Evolutionary conservation across 257 asterid genomes (phyloP).

Genomic region (Anisodus tanguticus): DNA sequence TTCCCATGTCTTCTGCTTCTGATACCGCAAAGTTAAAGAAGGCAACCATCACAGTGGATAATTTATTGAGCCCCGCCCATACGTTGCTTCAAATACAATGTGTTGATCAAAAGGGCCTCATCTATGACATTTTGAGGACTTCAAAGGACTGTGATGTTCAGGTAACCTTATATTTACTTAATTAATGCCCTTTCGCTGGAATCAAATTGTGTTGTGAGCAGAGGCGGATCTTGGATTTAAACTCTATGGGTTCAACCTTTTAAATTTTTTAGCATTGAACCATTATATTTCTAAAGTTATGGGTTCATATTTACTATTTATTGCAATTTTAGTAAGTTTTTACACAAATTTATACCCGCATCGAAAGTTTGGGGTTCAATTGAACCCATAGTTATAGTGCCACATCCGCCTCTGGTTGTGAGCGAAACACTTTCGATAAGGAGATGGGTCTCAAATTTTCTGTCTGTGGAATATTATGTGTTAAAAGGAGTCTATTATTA

Average conservation of each 20-base stretch:
- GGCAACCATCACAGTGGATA: conserved; percentile 48
- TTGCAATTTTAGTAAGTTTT: no score
- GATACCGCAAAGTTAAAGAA: conserved; percentile 38
- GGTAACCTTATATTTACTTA: conserved; percentile 37
- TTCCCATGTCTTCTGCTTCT: conserved; percentile 35
- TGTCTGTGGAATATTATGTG: neutral
- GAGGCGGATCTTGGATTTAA: no score
- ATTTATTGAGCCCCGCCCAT: conserved; percentile 53
- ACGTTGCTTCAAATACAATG: conserved; percentile 60
- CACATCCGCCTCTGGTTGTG: no score
- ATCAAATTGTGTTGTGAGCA: conserved; percentile 5
- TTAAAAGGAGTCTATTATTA: no score
- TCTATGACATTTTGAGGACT: conserved; percentile 56
- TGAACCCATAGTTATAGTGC: no score
- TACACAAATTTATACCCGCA: no score
- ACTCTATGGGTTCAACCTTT: no score
- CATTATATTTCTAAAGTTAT: no score
- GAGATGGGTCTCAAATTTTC: conserved; percentile 3
- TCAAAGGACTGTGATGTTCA: conserved; percentile 55
- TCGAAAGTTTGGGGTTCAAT: no score
- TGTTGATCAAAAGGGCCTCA: conserved; percentile 56
- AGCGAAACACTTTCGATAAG: neutral
- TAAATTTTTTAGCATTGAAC: no score
- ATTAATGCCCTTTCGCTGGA: neutral
- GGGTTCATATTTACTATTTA: no score